These are phyloP conservation scores for Colletotrichum karsti DNA, from an alignment of 2,329 filamentous ascomycete genomes.

Conservation along the genomic window DNA sequence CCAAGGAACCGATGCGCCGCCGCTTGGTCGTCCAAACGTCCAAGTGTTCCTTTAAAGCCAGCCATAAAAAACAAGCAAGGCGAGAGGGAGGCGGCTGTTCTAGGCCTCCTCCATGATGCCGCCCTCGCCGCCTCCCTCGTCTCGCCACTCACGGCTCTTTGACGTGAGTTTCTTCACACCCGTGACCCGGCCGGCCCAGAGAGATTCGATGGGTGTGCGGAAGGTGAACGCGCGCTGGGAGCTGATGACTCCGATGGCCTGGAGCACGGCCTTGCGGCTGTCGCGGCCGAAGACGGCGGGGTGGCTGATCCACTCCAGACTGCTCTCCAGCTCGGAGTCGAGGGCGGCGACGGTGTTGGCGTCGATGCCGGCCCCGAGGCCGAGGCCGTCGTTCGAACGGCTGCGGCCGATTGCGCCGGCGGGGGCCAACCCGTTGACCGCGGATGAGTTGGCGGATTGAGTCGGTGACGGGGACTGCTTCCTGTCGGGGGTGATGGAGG, in stretches of 20 bases:
- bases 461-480: conserved; percentile 50
- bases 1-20: conserved; percentile 23
- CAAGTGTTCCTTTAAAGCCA: conserved; percentile 6
- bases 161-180: conserved; percentile 86
- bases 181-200: conserved; percentile 85
- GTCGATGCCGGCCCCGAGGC: conserved; percentile 81
- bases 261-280: conserved; percentile 92
- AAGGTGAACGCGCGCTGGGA: conserved; percentile 95
- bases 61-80: conserved; percentile 22
- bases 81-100: conserved; percentile 23
- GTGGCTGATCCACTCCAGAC: conserved; percentile 97
- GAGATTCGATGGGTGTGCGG: conserved; percentile 85
- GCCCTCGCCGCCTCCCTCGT: conserved; percentile 79
- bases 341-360: conserved; percentile 82
- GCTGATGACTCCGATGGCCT: conserved; percentile 96
- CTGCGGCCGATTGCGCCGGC: conserved; percentile 54
- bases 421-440: conserved; percentile 58
- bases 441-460: conserved; percentile 54
- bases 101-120: conserved; percentile 69
- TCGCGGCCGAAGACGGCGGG: conserved; percentile 94
- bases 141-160: conserved; percentile 89
- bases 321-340: conserved; percentile 88
- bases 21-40: conserved; percentile 2
- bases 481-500: conserved; percentile 49
- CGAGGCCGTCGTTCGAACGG: conserved; percentile 65